Percentiles rank a stretch among this genome's conserved stretches.
phyloP scores from a whole-genome alignment of 495 filamentous ascomycete species.

The Lophium mytilinum region DNA sequence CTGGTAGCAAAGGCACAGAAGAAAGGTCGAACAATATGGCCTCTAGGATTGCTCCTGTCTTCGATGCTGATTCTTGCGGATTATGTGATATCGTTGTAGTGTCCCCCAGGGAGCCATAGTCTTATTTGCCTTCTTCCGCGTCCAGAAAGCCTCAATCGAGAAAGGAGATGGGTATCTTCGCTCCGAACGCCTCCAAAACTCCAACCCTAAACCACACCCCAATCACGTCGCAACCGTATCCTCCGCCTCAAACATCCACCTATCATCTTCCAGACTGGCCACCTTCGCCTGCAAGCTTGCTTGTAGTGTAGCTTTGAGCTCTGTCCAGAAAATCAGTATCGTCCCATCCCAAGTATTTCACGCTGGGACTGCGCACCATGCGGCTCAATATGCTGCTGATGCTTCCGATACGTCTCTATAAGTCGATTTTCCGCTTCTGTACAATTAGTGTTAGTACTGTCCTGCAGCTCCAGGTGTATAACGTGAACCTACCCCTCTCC shows the following conservation, averaged over 20 bases:
- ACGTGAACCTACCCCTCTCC: conserved; percentile 13
- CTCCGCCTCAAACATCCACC: conserved; percentile 83
- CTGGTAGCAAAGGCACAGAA: too few species aligned
- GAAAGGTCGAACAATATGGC: too few species aligned
- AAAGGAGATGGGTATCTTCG: background rate
- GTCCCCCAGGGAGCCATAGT: too few species aligned
- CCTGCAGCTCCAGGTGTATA: background rate
- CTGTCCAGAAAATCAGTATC: conserved; percentile 38
- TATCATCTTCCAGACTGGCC: conserved; percentile 67
- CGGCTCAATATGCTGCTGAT: conserved; percentile 54
- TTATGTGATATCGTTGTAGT: too few species aligned
- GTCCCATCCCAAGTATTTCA: background rate
- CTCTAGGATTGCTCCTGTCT: too few species aligned
- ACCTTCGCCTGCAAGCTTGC: conserved; percentile 62
- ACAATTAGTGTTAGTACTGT: background rate
- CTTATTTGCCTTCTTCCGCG: too few species aligned
- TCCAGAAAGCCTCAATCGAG: too few species aligned
- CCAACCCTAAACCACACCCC: background rate
- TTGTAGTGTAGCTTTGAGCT: conserved; percentile 60
- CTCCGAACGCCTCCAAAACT: background rate
- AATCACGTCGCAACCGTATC: conserved; percentile 22
- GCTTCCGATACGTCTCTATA: conserved; percentile 37
- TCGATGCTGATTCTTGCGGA: too few species aligned
- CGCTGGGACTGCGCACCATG: conserved; percentile 46
- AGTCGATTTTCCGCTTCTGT: conserved; percentile 44